phyloP scores from a whole-genome alignment of 2,329 filamentous ascomycete genomes.

The Ophiostoma australiae region DNA sequence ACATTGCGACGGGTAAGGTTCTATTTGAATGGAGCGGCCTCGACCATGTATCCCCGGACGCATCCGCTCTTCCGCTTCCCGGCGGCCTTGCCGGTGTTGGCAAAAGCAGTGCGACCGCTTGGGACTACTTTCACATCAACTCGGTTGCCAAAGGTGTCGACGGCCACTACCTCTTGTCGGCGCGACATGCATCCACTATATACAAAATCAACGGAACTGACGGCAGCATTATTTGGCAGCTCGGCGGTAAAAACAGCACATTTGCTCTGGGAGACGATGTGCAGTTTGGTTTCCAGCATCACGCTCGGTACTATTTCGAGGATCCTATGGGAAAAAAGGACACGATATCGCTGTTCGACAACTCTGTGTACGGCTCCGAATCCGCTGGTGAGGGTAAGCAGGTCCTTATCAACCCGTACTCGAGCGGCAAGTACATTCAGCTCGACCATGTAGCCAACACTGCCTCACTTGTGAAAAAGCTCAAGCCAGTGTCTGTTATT shows the following conservation, averaged over 20 bases:
- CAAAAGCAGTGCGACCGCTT: slow-evolving; percentile 32
- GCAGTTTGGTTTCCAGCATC: neutral
- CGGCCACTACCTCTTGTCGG: slow-evolving; percentile 46
- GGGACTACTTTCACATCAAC: slow-evolving; percentile 51
- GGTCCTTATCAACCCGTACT: neutral
- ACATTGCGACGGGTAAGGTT: neutral
- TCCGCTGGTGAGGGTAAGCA: neutral
- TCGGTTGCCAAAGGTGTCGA: slow-evolving; percentile 42
- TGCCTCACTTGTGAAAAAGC: neutral
- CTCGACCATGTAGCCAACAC: neutral
- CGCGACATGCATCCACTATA: neutral
- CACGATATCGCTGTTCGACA: neutral
- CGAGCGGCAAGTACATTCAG: slow-evolving; percentile 7
- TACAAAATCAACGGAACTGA: neutral
- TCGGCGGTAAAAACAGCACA: neutral
- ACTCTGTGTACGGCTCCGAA: neutral
- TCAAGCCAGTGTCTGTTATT: neutral
- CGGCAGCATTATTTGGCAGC: neutral
- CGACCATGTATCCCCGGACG: neutral
- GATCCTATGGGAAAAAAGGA: neutral
- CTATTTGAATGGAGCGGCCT: slow-evolving; percentile 4
- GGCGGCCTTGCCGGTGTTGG: neutral
- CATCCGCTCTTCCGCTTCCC: neutral
- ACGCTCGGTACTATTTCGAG: neutral
- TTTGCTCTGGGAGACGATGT: neutral